Evolutionary conservation across 2,329 filamentous ascomycete species (phyloP).

Genomic region (Fusarium devonianum): DNA sequence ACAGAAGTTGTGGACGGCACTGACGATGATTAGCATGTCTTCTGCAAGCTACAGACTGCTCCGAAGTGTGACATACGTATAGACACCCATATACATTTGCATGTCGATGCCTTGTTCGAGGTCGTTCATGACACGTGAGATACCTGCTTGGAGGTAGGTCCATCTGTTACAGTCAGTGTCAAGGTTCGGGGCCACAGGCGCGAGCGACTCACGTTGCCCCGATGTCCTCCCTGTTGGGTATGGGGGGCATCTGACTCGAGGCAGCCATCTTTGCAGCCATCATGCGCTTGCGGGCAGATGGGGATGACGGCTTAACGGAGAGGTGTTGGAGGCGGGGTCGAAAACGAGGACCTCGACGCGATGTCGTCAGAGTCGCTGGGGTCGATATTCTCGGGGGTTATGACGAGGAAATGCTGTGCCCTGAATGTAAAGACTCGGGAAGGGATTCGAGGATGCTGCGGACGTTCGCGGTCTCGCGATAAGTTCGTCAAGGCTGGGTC

Average conservation of each 20-base stretch:
- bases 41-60: neutral
- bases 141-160: conserved; percentile 86
- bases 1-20: conserved; percentile 97
- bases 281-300: conserved; percentile 27
- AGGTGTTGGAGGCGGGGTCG: conserved; percentile 38
- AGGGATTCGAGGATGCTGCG: neutral
- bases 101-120: conserved; percentile 93
- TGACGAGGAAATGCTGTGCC: neutral
- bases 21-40: conserved; percentile 53
- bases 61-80: conserved; percentile 69
- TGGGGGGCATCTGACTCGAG: conserved; percentile 59
- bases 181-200: neutral
- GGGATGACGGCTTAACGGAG: conserved; percentile 27
- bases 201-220: conserved; percentile 53
- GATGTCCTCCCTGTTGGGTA: conserved; percentile 69
- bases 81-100: conserved; percentile 96
- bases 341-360: conserved; percentile 36
- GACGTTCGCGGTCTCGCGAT: neutral
- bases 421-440: neutral
- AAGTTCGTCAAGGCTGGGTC: conserved; percentile 14
- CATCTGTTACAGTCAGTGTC: conserved; percentile 65
- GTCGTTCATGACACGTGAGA: conserved; percentile 92
- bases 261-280: conserved; percentile 49
- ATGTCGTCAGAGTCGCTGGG: conserved; percentile 33
- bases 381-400: neutral